A percentile compares a stretch with the other conserved stretches of the same genome.
These are phyloP conservation scores for Lanmaoa rubissima DNA, from an alignment of 768 basidiomycete species.

Conservation along the genomic window DNA sequence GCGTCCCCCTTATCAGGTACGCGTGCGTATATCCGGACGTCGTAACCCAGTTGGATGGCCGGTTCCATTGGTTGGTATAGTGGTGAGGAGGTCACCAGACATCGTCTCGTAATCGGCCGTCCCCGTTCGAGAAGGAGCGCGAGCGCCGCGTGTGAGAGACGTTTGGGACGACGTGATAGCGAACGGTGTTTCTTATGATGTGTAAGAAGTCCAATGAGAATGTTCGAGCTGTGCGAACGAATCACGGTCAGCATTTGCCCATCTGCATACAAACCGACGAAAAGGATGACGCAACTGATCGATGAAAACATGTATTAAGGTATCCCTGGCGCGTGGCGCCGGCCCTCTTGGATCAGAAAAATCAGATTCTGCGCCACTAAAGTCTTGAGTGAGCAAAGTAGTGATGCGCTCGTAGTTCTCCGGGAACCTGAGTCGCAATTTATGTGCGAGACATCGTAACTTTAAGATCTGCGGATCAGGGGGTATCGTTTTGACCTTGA, in stretches of 20 bases:
- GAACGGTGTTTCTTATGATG: conserved; percentile 57
- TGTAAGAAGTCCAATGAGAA: conserved; percentile 78
- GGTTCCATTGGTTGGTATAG: conserved; percentile 79
- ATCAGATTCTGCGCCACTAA: conserved; percentile 35
- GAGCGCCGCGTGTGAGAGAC: conserved; percentile 76
- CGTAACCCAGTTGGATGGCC: conserved; percentile 72
- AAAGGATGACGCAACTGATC: conserved; percentile 40
- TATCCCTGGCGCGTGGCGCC: conserved; percentile 31
- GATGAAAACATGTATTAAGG: conserved; percentile 40
- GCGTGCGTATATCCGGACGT: conserved; percentile 64
- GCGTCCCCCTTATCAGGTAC: conserved; percentile 70
- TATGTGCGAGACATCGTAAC: conserved; percentile 53
- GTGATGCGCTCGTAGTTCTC: conserved; percentile 42
- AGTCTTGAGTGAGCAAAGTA: conserved; percentile 33
- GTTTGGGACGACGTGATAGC: conserved; percentile 39
- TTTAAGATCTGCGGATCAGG: conserved; percentile 49
- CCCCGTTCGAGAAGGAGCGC: conserved; percentile 81
- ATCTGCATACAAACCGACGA: neutral
- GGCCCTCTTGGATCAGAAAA: conserved; percentile 36
- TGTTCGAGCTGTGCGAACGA: conserved; percentile 66
- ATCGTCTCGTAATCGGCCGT: conserved; percentile 67
- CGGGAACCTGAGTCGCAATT: conserved; percentile 55
- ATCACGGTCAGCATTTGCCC: conserved; percentile 7
- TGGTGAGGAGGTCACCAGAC: conserved; percentile 79
- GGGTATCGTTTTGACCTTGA: conserved; percentile 40